Evolutionary conservation across 257 asterid genomes (phyloP).

Genomic region (Solanum gracilifrons): DNA sequence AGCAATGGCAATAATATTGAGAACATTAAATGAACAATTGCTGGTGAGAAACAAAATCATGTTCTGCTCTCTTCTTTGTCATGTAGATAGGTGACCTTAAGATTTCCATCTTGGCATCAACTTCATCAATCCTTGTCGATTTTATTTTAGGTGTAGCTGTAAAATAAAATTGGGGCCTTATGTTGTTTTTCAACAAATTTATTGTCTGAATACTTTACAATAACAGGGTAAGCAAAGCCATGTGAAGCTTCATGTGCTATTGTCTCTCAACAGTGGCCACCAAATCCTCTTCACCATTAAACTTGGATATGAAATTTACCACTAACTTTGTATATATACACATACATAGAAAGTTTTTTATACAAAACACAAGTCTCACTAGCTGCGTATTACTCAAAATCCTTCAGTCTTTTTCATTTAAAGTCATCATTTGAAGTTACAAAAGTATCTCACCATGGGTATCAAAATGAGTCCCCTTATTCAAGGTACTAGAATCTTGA

Average conservation of each 20-base stretch:
- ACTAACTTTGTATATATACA: neutral
- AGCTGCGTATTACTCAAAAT: neutral
- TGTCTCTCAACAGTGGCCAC: neutral
- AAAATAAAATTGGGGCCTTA: too few species aligned
- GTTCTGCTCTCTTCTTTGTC: neutral
- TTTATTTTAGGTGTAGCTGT: too few species aligned
- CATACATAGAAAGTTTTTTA: neutral
- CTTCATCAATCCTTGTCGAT: too few species aligned
- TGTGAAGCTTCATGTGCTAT: neutral
- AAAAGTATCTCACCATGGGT: neutral
- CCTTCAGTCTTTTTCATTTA: neutral
- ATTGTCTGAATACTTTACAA: neutral
- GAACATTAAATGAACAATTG: neutral
- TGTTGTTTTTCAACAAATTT: neutral
- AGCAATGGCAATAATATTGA: neutral
- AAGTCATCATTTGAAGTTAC: neutral
- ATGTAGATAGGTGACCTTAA: neutral
- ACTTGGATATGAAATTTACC: neutral
- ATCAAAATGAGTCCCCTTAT: neutral
- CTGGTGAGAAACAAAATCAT: neutral
- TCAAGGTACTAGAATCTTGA: neutral
- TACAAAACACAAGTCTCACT: too few species aligned
- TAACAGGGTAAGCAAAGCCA: neutral
- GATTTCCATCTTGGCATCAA: neutral
- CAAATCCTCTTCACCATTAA: neutral